phyloP scores from a whole-genome alignment of 345 rosid species.

The Cochlearia excelsa region DNA sequence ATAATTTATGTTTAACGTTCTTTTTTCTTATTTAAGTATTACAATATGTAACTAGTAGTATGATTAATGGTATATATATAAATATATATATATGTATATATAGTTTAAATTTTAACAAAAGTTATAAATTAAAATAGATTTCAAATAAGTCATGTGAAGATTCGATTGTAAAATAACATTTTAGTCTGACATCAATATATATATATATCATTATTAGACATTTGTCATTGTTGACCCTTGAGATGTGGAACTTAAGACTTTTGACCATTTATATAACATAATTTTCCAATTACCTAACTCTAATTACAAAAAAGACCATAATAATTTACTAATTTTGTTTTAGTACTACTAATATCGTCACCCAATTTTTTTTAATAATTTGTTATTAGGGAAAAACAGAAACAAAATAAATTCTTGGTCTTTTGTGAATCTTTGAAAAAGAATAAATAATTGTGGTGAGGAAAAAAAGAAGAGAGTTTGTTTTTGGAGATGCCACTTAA shows the following conservation, averaged over 20 bases:
- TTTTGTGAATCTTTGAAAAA: slow-evolving; percentile 36
- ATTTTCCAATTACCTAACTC: no score
- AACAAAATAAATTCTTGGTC: slow-evolving; percentile 14
- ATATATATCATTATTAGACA: background rate
- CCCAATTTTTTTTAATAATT: no score
- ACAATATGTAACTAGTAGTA: no score
- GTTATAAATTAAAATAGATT: no score
- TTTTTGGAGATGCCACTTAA: slow-evolving; percentile 39
- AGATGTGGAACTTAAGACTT: slow-evolving; percentile 21
- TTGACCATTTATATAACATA: slow-evolving; percentile 3
- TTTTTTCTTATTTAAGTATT: no score
- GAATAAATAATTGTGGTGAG: slow-evolving; percentile 32
- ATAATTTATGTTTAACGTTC: no score
- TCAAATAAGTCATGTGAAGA: background rate
- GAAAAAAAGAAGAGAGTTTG: slow-evolving; percentile 22
- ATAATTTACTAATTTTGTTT: no score
- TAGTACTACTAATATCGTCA: no score
- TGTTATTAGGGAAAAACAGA: background rate
- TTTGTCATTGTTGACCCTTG: slow-evolving; percentile 29
- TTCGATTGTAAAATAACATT: slow-evolving; percentile 14
- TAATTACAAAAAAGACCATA: no score
- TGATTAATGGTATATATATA: no score
- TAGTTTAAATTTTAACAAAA: no score
- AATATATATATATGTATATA: no score
- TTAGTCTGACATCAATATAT: slow-evolving; percentile 16